These are phyloP conservation scores for Diaporthe aspalathi DNA, from an alignment of 2,329 filamentous ascomycete genomes.

Conservation along the genomic window DNA sequence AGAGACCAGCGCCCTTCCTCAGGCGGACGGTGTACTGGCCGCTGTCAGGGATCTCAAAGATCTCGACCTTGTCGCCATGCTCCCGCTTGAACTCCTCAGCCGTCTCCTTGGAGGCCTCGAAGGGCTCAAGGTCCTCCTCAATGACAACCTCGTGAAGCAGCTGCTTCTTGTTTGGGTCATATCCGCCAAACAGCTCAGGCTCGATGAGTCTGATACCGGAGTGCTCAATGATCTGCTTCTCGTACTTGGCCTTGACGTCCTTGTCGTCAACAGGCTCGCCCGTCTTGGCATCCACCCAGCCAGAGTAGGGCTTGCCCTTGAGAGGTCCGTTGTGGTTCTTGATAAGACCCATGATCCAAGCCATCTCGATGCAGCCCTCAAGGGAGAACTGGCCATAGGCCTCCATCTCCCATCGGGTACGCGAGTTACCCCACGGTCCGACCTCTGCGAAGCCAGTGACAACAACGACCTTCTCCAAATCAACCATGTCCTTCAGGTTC, in stretches of 20 bases:
- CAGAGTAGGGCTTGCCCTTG: conserved; percentile 96
- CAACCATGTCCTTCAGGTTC: conserved; percentile 95
- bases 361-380: conserved; percentile 98
- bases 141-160: conserved; percentile 97
- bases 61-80: conserved; percentile 97
- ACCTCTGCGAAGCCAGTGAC: conserved; percentile 97
- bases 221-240: conserved; percentile 96
- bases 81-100: conserved; percentile 97
- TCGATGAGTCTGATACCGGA: conserved; percentile 97
- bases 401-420: conserved; percentile 99
- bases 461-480: conserved; percentile 97
- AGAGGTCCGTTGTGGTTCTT: conserved; percentile 97
- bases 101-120: conserved; percentile 96
- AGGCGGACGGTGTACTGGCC: conserved; percentile 95
- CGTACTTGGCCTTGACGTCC: conserved; percentile 97
- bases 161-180: conserved; percentile 99
- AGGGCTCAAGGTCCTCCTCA: conserved; percentile 95
- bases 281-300: conserved; percentile 95
- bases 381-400: conserved; percentile 95
- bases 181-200: conserved; percentile 95
- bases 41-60: conserved; percentile 93
- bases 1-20: conserved; percentile 93
- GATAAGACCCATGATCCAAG: conserved; percentile 99
- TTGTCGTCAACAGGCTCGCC: conserved; percentile 97
- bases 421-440: conserved; percentile 97